Base-by-base conservation (phyloP, 106 monocot species). In the Cymbidium sinense region DNA sequence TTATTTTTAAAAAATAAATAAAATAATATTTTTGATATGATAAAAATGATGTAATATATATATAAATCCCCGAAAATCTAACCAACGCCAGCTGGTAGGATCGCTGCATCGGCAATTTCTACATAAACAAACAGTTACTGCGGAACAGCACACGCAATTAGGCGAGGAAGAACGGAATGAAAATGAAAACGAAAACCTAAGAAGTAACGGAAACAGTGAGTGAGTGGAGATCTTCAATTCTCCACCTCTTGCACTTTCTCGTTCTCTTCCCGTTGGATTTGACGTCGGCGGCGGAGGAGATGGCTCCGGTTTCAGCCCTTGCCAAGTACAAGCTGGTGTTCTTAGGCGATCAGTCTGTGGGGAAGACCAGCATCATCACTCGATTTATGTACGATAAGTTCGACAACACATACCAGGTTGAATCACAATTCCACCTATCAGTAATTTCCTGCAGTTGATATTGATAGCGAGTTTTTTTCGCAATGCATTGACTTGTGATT, bases 291-390 rank as follows among this genome's bases (percentile, higher is more conserved):
- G 69, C 17, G 69, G 34, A 37, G 71, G 75, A 34, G 34, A 81
- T 81, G 81, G 81, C 81, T 43, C 76, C 81, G 33, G 81, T 81
- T 0, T 81, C 81, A 5, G 81, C 81, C 35, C 81, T 81, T 13
- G 81, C 81, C 50, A 81, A 81, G 76, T 81, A 81, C 69, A 81
- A 81, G 69, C 76, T 81, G 65, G 81, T 81, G 70, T 81, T 81
- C 69, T 52, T 81, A 61, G 81, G 81, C 8, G 81, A 81, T 76
- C 81, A 81, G 50, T 81, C 81, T 33, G 81, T 81, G 34, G 81
- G 81, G 50, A 81, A 81, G 69, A 81, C 81, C 50, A 81, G 81
- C 81, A 81, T 81, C 50, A 81, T 81, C 81, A 81, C 81, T 61
- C 37, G 81, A 37, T 81, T 81, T 69, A 81, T 81, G 81, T 81